Percentiles rank a stretch among this genome's conserved stretches.
Conservation (phyloP, 148 eudicot species). For the Cornus florida region DNA sequence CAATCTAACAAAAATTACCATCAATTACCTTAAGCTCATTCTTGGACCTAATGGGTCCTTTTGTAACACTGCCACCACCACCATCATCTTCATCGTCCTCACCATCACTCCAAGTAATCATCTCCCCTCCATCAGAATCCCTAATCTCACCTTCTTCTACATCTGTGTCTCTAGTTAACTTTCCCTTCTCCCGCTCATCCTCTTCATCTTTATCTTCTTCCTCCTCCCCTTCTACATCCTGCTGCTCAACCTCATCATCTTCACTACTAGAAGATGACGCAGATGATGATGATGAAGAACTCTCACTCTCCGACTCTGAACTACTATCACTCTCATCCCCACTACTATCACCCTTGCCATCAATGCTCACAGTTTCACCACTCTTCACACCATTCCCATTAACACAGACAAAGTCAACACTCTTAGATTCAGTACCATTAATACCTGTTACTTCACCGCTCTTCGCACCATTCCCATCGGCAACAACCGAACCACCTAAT, state of each 20-base stretch:
- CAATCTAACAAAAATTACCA: neutral
- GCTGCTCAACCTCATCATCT: slow-evolving; percentile 31
- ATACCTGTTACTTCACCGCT: neutral
- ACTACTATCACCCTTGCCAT: neutral
- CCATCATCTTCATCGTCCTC: slow-evolving; percentile 27
- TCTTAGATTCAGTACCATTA: neutral
- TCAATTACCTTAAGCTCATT: slow-evolving; percentile 64
- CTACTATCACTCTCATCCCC: slow-evolving; percentile 24
- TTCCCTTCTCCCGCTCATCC: slow-evolving; percentile 14
- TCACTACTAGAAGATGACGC: slow-evolving; percentile 53
- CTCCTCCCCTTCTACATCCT: slow-evolving; percentile 4
- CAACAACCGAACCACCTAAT: slow-evolving; percentile 8
- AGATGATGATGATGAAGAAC: slow-evolving; percentile 33
- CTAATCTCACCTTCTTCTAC: slow-evolving; percentile 80
- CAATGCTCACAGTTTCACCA: neutral
- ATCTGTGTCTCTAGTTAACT: slow-evolving; percentile 17
- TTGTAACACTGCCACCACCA: slow-evolving; percentile 21
- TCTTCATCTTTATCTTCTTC: slow-evolving; percentile 5
- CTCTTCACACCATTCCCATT: neutral
- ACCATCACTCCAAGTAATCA: slow-evolving; percentile 54
- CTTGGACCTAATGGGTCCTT: slow-evolving; percentile 67
- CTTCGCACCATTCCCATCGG: slow-evolving; percentile 9
- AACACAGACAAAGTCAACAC: neutral
- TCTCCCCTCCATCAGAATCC: slow-evolving; percentile 52
- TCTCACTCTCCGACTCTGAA: slow-evolving; percentile 40